Base-by-base conservation (phyloP, 306 rosid species). In the Cucumis melo region DNA sequence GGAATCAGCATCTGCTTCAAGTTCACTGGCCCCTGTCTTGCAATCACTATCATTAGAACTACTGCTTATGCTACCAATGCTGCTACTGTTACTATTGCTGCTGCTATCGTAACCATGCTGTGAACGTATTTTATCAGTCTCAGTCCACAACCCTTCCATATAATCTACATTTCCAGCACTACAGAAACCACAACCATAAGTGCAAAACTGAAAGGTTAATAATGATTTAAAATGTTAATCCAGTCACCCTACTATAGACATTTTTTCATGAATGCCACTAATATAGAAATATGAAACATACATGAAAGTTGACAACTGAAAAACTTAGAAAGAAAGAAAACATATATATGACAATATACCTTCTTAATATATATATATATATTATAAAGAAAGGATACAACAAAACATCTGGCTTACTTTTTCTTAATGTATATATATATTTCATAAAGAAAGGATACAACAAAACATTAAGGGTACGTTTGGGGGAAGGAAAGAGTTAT, bases 1-100 rank as follows among this genome's bases (percentile, higher is more conserved):
- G 79, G 98, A 94, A 89, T 94, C 98, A 70, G 98, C 98, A 83
- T 94, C 99, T 13, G 96, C 97, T 89, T 94, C 99, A 27, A 92
- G 91, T 75, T 94, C 99, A 62, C 84, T 87, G 79, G 84, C 87
- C 81, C 92, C 98, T n/a, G 86, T 83, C 86, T 82, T 92, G 88
- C 86, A 78, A 83, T 90, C 99, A 79, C 95, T 94, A 68, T 92
- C 97, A 76, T 91, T 92, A 63, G 94, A 87, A 82, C 97, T 90
- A 87, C 91, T 89, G 82, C 98, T 90, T 86, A 90, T 77, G 92
- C 95, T 90, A 81, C 96, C 91, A 77, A 89, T 86, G 87, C 97
- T 94, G 92, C 99, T 92, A 76, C 88, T 89, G 76, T 94, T 92
- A 82, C 99, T 94, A 86, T 89, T 92, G 87, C 87, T 94, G 82